Base-by-base conservation (phyloP, 2,329 filamentous ascomycete genomes). In the Colletotrichum cuscutae region DNA sequence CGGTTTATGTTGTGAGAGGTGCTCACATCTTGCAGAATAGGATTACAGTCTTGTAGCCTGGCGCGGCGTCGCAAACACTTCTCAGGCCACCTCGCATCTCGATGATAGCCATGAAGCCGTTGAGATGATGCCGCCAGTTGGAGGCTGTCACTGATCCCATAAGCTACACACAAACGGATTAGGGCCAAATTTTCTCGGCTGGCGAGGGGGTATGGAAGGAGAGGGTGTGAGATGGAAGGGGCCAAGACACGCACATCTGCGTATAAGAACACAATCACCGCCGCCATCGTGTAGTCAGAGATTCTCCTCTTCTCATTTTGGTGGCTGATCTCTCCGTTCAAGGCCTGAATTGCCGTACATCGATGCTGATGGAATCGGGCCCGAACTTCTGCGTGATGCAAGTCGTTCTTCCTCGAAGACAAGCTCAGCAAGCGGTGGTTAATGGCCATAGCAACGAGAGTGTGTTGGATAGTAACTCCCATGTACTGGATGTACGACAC, bases 81-180 rank as follows among this genome's bases (percentile, higher is more conserved):
- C 32, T 28, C 19, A 71, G 60, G 7, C 75, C 75, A 26, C 74
- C 75, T 9, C 72, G 74, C 22, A 75, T 56, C 7, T 65, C 46
- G 9, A 71, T 57, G 28, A 76, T 53, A 12, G 53, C 64, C 7
- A 46, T 59, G 19, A 65, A 58, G 1, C 74, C 75, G 7, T 82
- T 77, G 4, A 84, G 49, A 63, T 84, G 82, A 13, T 75, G 79
- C 56, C 80, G 78, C 82, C 82, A 84, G 70, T 79, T 76, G 8
- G 8, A 75, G 68, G 28, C 79, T 78, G 66, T 83, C 77, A 53
- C 80, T 77, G 35, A 76, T 66, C 81, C 82, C 64, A 58, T 42
- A 7, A 57, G 13, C 32, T 37, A 13, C 7, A 6, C 2, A 11
- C 12, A 35, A 35, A 15, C 5, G 8, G 9, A 15, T 53, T 28